Evolutionary conservation across 768 basidiomycete genomes (phyloP), one percentile per base, ranked within the genome.

Genomic region (Naganishia randhawae): DNA sequence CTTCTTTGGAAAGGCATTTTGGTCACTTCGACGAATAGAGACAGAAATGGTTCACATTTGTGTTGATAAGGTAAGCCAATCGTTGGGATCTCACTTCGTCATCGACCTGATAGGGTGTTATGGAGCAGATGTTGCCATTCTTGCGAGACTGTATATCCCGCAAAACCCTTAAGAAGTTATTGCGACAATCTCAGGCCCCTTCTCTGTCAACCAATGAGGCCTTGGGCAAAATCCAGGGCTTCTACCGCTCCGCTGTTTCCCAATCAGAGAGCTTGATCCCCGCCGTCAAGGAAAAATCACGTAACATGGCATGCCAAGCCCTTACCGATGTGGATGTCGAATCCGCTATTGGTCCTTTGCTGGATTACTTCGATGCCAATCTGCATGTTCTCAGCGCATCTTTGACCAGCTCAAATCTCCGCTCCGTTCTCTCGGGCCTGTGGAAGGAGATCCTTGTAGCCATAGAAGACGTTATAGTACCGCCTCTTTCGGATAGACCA

Each of bases 281-380:
- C 1, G 73, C 71, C 0, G 63, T 71, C 3, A 65, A 69, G 37
- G 64, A 70, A 29, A 35, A 69, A 54, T 41, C 55, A 64, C 22
- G 68, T 63, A 37, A 66, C 54, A 32, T 52, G 52, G 50, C 69
- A 50, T 25, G 69, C 66, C 57, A 72, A 27, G 75, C 57, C 65
- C 83, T 96, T 35, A 91, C 90, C 0, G 96, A 98, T 75, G 85
- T 92, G 37, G 92, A 98, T 80, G 90, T 97, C 71, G 95, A 98
- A 80, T 85, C 88, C 68, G 95, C 93, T 0, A 95, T 99, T 63
- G 79, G 88, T 33, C 88, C 91, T 0, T 81, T 99, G 39, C 94
- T 98, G 76, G 95, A 98, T 78, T 98, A 97, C 81, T 91, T 99
- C 71, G 95, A 98, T 68, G 87, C 88, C 29, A 97, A 95, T 74